These are phyloP conservation scores for Ceratobasidium sp. DNA, from an alignment of 1,284 basidiomycete species.

Conservation along the genomic window DNA sequence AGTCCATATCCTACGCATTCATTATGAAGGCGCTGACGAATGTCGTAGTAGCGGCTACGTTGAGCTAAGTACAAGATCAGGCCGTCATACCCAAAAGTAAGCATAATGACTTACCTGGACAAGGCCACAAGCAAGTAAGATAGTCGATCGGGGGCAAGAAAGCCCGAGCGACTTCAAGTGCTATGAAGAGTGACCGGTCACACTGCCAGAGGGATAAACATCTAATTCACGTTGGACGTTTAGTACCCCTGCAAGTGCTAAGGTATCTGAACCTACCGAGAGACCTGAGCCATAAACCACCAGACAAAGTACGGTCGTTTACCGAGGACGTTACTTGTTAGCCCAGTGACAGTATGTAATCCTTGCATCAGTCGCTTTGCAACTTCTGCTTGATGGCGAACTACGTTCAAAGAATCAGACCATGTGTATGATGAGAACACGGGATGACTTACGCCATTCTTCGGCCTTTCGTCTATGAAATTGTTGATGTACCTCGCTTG, in stretches of 20 bases:
- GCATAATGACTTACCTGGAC: conserved; percentile 64
- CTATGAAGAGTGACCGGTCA: conserved; percentile 71
- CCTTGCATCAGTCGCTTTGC: conserved; percentile 72
- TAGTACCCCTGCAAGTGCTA: not conserved
- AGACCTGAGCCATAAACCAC: conserved; percentile 83
- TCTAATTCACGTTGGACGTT: conserved; percentile 58
- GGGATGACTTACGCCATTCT: conserved; percentile 74
- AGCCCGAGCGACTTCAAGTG: conserved; percentile 75
- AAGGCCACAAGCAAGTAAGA: conserved; percentile 77
- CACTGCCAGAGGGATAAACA: conserved; percentile 73
- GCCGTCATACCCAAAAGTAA: conserved; percentile 5
- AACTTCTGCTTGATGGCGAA: conserved; percentile 73
- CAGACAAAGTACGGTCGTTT: conserved; percentile 77
- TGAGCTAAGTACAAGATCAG: conserved; percentile 62
- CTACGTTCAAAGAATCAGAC: conserved; percentile 57
- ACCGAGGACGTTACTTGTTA: conserved; percentile 67
- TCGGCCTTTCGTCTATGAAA: conserved; percentile 75
- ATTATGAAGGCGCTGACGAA: conserved; percentile 65
- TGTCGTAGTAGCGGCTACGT: conserved; percentile 63
- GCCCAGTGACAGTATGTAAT: conserved; percentile 74
- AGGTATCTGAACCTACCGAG: conserved; percentile 62
- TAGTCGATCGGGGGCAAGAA: conserved; percentile 75
- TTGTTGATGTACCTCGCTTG: conserved; percentile 67
- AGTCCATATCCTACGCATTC: conserved; percentile 68
- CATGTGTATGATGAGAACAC: not conserved